phyloP scores from a whole-genome alignment of 257 asterid species.

The Nemophila menziesii region DNA sequence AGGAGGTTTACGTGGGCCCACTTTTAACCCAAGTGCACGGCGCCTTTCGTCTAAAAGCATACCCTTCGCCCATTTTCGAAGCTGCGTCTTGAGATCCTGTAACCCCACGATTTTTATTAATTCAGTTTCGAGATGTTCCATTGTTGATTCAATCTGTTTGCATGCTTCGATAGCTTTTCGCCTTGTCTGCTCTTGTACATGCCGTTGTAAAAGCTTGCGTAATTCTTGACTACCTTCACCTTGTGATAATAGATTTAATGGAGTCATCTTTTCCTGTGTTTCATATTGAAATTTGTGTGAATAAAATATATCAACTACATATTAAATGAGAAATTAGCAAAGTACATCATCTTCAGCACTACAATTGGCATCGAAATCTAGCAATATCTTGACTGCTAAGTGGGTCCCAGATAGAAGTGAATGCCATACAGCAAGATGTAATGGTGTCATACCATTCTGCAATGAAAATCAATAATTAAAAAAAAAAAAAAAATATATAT shows the following conservation, averaged over 20 bases:
- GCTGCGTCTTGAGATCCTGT: slow-evolving; percentile 56
- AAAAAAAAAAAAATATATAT: too few relatives aligned
- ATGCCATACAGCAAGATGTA: slow-evolving; percentile 99
- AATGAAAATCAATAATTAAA: slow-evolving; percentile 8
- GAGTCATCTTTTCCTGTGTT: too few relatives aligned
- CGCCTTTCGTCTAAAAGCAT: slow-evolving; percentile 91
- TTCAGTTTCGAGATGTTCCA: slow-evolving; percentile 75
- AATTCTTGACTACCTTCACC: too few relatives aligned
- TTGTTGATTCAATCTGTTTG: too few relatives aligned
- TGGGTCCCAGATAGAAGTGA: slow-evolving; percentile 64
- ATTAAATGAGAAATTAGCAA: too few relatives aligned
- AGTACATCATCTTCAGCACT: slow-evolving; percentile 91
- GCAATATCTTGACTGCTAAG: slow-evolving; percentile 77
- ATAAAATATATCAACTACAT: too few relatives aligned
- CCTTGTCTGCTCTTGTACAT: too few relatives aligned
- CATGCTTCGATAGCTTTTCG: too few relatives aligned
- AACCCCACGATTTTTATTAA: slow-evolving; percentile 63
- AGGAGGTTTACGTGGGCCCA: slow-evolving; percentile 76
- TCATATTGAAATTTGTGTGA: too few relatives aligned
- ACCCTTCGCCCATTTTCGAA: slow-evolving; percentile 88
- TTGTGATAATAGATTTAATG: too few relatives aligned
- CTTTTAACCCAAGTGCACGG: slow-evolving; percentile 66
- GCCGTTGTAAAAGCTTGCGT: too few relatives aligned
- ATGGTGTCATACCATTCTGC: slow-evolving; percentile 97
- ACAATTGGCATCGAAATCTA: slow-evolving; percentile 69